Evolutionary conservation across 441 rosid genomes (phyloP).

Genomic region (Hura crepitans): DNA sequence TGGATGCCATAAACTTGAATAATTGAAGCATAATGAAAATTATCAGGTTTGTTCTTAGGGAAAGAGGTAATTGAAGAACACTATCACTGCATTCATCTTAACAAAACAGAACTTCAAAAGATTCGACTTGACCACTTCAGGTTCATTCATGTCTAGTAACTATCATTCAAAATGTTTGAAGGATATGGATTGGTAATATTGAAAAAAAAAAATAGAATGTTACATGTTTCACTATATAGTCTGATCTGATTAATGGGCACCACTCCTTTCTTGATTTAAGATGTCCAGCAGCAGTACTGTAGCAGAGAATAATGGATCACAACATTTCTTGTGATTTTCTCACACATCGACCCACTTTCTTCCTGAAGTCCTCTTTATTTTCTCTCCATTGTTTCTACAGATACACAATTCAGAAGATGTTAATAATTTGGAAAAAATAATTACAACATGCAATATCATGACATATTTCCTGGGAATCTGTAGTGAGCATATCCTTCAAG

Average conservation of each 20-base stretch:
- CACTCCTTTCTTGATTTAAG: background rate
- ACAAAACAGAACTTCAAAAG: constrained; percentile 10
- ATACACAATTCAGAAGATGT: background rate
- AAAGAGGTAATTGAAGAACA: constrained; percentile 1
- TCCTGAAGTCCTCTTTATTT: constrained; percentile 41
- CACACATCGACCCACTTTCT: constrained; percentile 52
- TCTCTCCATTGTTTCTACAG: constrained; percentile 63
- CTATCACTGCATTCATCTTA: background rate
- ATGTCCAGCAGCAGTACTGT: background rate
- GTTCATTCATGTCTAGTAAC: background rate
- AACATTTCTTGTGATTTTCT: constrained; percentile 59
- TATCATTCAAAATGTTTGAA: background rate
- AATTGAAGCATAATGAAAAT: too few relatives aligned
- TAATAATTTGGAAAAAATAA: background rate
- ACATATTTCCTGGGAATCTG: too few relatives aligned
- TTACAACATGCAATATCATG: background rate
- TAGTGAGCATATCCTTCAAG: too few relatives aligned
- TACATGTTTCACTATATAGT: constrained; percentile 10
- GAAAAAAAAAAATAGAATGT: constrained; percentile 4
- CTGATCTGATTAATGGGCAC: background rate
- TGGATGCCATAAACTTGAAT: too few relatives aligned
- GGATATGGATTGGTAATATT: background rate
- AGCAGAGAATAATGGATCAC: constrained; percentile 23
- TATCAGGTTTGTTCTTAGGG: too few relatives aligned
- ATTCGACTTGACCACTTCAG: background rate